Percentiles rank a stretch among this genome's conserved stretches.
These are phyloP conservation scores for Talaromyces verruculosus DNA, from an alignment of 2,329 filamentous ascomycete species.

Conservation along the genomic window DNA sequence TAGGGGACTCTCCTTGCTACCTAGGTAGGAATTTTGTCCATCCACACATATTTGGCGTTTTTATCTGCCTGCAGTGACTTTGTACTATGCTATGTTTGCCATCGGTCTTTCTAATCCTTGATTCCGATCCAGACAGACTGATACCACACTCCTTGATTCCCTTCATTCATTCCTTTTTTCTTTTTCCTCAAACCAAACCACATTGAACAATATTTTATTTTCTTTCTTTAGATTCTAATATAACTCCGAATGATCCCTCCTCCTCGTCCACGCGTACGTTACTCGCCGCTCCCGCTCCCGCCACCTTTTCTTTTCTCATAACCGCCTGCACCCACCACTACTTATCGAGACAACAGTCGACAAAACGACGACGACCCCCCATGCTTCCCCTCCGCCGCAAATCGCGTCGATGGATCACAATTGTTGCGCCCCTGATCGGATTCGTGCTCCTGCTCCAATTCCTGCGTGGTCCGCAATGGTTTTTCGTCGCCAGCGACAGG, in stretches of 20 bases:
- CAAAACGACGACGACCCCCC: background rate
- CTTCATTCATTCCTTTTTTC: constrained; percentile 11
- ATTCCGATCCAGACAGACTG: background rate
- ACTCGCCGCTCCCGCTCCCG: constrained; percentile 9
- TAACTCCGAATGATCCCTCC: background rate
- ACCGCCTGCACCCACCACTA: background rate
- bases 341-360: background rate
- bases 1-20: background rate
- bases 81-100: background rate
- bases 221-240: background rate
- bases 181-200: background rate
- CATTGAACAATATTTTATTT: background rate
- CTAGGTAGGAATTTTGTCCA: background rate
- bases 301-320: background rate
- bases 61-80: background rate
- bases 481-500: background rate
- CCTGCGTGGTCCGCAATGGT: constrained; percentile 39
- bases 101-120: constrained; percentile 4
- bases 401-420: constrained; percentile 39
- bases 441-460: constrained; percentile 57
- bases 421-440: constrained; percentile 58
- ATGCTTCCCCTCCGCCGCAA: constrained; percentile 48
- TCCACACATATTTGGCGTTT: constrained; percentile 2
- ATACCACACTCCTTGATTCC: constrained; percentile 1
- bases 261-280: background rate